Evolutionary conservation across 106 monocot genomes (phyloP).

Genomic region (Dendrobium chrysotoxum): DNA sequence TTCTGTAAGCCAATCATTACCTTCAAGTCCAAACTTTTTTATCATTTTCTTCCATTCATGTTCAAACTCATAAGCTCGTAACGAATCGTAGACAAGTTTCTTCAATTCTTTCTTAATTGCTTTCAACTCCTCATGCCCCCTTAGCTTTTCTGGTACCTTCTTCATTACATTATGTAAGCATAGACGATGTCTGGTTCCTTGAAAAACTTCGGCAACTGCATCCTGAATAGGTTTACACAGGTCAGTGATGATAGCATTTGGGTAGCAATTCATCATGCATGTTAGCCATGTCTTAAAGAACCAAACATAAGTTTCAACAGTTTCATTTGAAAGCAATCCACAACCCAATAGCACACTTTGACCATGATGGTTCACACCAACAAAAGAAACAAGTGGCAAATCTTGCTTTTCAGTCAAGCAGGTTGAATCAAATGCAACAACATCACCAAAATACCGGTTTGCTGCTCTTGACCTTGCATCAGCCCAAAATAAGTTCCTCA

Average conservation of each 20-base stretch:
- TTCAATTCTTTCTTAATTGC: conserved; percentile 36
- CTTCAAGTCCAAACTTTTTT: conserved; percentile 30
- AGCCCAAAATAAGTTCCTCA: conserved; percentile 61
- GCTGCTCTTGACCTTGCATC: conserved; percentile 52
- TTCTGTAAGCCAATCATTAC: conserved; percentile 44
- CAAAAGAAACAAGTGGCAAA: conserved; percentile 46
- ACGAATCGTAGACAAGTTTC: conserved; percentile 44
- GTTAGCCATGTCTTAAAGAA: conserved; percentile 46
- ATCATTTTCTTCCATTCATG: conserved; percentile 43
- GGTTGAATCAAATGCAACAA: conserved; percentile 46
- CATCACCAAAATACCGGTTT: conserved; percentile 56
- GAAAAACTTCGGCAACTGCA: conserved; percentile 41
- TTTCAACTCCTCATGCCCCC: conserved; percentile 41
- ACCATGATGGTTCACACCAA: conserved; percentile 62
- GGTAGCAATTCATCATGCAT: conserved; percentile 32
- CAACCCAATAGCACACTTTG: conserved; percentile 48
- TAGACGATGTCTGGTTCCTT: conserved; percentile 29
- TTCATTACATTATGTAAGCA: conserved; percentile 47
- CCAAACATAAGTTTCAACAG: conserved; percentile 46
- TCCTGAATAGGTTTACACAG: conserved; percentile 34
- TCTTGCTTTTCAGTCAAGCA: conserved; percentile 49
- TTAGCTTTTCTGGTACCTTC: conserved; percentile 44
- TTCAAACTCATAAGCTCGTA: conserved; percentile 44
- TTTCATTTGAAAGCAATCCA: conserved; percentile 44
- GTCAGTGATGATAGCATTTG: conserved; percentile 52